Evolutionary conservation across 1,284 basidiomycete genomes (phyloP).

Genomic region (Pholiota adiposa): DNA sequence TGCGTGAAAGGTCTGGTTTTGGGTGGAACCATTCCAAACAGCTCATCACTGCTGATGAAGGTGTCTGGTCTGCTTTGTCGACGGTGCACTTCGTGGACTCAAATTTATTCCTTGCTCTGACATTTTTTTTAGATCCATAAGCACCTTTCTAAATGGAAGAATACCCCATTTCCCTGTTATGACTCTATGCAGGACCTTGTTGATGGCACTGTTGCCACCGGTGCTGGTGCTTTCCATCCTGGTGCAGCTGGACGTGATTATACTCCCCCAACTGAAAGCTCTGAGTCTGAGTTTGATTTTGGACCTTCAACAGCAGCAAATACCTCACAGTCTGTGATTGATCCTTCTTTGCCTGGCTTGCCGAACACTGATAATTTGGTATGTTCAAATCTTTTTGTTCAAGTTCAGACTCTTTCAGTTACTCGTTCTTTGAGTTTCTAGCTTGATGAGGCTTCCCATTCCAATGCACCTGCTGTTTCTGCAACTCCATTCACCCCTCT

Average conservation of each 20-base stretch:
- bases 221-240: slow-evolving; percentile 25
- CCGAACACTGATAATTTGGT: too few relatives aligned
- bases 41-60: slow-evolving; percentile 29
- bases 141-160: slow-evolving; percentile 26
- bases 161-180: slow-evolving; percentile 33
- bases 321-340: too few relatives aligned
- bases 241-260: slow-evolving; percentile 11
- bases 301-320: too few relatives aligned
- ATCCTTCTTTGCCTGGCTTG: too few relatives aligned
- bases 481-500: background rate
- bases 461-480: too few relatives aligned
- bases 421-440: too few relatives aligned
- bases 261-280: slow-evolving; percentile 10
- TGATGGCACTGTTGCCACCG: slow-evolving; percentile 31
- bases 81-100: slow-evolving; percentile 19
- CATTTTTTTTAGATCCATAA: slow-evolving; percentile 23
- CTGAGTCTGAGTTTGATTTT: slow-evolving; percentile 19
- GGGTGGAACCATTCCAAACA: slow-evolving; percentile 34
- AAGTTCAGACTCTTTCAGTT: background rate
- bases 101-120: background rate
- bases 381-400: too few relatives aligned
- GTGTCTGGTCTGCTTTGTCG: slow-evolving; percentile 31
- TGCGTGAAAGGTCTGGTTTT: slow-evolving; percentile 33
- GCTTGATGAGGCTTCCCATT: too few relatives aligned
- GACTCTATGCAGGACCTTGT: slow-evolving; percentile 29